phyloP scores from a whole-genome alignment of 495 filamentous ascomycete genomes.

The Pyronema omphalodes region DNA sequence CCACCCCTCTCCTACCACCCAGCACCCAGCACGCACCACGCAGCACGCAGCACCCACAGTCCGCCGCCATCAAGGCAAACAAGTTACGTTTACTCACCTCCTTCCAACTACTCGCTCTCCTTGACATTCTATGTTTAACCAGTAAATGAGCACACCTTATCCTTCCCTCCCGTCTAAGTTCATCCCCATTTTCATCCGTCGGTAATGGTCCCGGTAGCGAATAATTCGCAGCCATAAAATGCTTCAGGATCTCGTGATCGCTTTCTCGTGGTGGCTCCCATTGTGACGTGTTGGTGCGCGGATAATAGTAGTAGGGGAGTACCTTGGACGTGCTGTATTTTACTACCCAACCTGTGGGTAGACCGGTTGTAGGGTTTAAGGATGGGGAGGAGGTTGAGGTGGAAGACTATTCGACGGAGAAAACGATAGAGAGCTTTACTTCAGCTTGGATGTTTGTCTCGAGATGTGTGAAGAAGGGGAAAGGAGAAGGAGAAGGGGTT shows the following conservation, averaged over 20 bases:
- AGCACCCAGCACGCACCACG: too few relatives aligned
- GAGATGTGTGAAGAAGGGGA: too few relatives aligned
- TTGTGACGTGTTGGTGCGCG: conserved; percentile 57
- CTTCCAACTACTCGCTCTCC: conserved; percentile 78
- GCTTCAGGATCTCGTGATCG: conserved; percentile 74
- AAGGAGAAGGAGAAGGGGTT: too few relatives aligned
- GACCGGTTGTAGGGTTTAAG: conserved; percentile 36
- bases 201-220: conserved; percentile 32
- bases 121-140: conserved; percentile 76
- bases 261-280: conserved; percentile 84
- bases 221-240: conserved; percentile 77
- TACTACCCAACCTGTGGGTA: conserved; percentile 80
- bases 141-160: conserved; percentile 81
- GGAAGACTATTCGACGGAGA: too few relatives aligned
- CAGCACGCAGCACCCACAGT: too few relatives aligned
- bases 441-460: too few relatives aligned
- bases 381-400: background rate
- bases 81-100: conserved; percentile 29
- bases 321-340: conserved; percentile 92
- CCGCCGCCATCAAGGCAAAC: too few relatives aligned
- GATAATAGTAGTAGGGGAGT: conserved; percentile 94
- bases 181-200: conserved; percentile 30
- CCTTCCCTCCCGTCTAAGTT: conserved; percentile 40
- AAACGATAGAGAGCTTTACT: too few relatives aligned
- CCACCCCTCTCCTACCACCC: too few relatives aligned